Percentiles rank a stretch among this genome's conserved stretches.
Conservation (phyloP, 352 stramenopile genomes). For the Pythium phragmiticola region DNA sequence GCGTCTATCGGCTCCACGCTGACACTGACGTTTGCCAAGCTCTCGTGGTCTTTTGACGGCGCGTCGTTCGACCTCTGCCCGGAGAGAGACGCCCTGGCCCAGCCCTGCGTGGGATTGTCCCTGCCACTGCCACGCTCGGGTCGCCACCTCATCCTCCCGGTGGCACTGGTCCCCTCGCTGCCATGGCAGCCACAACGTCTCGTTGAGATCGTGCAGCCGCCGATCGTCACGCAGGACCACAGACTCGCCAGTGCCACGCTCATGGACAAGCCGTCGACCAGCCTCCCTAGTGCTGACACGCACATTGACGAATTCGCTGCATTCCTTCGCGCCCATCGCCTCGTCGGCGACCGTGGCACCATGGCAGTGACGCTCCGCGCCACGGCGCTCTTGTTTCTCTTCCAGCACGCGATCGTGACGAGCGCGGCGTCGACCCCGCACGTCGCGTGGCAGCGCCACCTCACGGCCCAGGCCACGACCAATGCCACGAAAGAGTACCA, state of each 20-base stretch:
- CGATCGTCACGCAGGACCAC: constrained; percentile 1
- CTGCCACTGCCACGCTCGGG: constrained; percentile 22
- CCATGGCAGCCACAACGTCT: constrained; percentile 25
- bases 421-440: not conserved
- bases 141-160: constrained; percentile 34
- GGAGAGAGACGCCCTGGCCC: no score
- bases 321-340: constrained; percentile 21
- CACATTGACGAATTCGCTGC: not conserved
- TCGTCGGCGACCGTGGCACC: constrained; percentile 26
- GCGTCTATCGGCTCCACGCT: not conserved
- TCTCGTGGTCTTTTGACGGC: constrained; percentile 14
- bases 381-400: constrained; percentile 49
- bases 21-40: constrained; percentile 12
- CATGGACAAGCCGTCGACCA: not conserved
- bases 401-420: constrained; percentile 46
- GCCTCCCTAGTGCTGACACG: not conserved
- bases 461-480: not conserved
- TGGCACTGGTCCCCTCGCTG: constrained; percentile 19
- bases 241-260: constrained; percentile 7
- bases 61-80: not conserved
- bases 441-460: constrained; percentile 20
- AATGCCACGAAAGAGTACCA: constrained; percentile 25
- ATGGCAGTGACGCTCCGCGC: constrained; percentile 42
- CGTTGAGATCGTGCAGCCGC: constrained; percentile 41
- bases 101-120: no score